Evolutionary conservation across 257 asterid genomes (phyloP).

Genomic region (Petunia axillaris): DNA sequence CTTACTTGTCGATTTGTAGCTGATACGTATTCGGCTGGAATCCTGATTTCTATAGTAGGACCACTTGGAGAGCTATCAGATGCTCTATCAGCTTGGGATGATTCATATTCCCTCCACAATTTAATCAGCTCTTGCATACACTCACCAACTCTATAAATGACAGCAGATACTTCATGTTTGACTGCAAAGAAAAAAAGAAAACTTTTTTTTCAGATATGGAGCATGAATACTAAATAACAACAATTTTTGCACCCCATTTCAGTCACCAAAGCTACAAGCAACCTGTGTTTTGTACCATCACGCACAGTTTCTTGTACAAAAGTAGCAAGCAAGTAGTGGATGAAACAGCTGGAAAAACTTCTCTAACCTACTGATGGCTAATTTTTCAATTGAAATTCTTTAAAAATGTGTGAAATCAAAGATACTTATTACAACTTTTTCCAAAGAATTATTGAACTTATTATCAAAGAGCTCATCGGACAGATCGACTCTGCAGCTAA

Average conservation of each 20-base stretch:
- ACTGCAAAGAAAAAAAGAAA: slow-evolving; percentile 48
- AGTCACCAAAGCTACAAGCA: background rate
- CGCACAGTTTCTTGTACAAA: background rate
- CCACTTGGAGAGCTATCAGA: slow-evolving; percentile 68
- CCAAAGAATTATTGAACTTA: background rate
- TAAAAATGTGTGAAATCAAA: background rate
- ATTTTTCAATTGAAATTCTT: background rate
- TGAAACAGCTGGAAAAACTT: background rate
- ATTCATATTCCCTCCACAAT: slow-evolving; percentile 77
- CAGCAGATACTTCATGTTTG: slow-evolving; percentile 61
- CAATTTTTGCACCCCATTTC: slow-evolving; percentile 1
- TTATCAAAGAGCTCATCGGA: slow-evolving; percentile 15
- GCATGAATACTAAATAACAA: background rate
- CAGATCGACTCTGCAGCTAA: background rate
- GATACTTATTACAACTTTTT: background rate
- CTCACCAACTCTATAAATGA: slow-evolving; percentile 86
- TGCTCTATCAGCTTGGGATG: slow-evolving; percentile 61
- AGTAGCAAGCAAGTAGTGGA: background rate
- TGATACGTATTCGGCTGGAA: slow-evolving; percentile 95
- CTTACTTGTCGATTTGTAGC: slow-evolving; percentile 92
- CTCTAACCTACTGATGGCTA: background rate
- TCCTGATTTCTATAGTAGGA: slow-evolving; percentile 85
- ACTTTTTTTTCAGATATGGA: background rate
- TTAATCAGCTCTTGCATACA: slow-evolving; percentile 84
- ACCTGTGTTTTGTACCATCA: background rate